Evolutionary conservation across 208 protist species (phyloP).

Genomic region (Leishmania tarentolae): DNA sequence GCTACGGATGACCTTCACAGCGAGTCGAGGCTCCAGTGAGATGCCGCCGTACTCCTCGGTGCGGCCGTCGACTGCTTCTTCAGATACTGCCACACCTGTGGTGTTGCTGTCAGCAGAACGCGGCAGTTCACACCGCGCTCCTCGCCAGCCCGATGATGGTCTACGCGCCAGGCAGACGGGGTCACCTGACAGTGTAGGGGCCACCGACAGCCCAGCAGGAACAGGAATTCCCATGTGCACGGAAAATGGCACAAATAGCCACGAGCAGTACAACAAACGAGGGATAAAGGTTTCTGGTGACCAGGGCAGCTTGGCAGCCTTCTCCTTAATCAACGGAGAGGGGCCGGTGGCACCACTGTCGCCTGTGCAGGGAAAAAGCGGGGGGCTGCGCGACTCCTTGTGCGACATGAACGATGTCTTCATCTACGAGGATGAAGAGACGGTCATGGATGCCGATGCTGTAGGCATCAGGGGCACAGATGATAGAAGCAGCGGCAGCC

Average conservation of each 20-base stretch:
- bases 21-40: conserved; percentile 4
- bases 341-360: background rate
- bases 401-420: conserved; percentile 53
- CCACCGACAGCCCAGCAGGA: background rate
- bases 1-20: conserved; percentile 14
- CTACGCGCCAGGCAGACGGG: background rate
- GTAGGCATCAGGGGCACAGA: background rate
- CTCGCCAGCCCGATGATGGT: background rate
- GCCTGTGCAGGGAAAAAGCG: background rate
- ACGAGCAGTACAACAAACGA: background rate
- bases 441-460: background rate
- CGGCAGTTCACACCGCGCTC: conserved; percentile 9
- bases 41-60: background rate
- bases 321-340: background rate
- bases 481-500: conserved; percentile 1
- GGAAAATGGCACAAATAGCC: background rate
- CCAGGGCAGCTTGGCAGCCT: background rate
- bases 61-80: conserved; percentile 1
- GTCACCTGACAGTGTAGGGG: background rate
- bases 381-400: conserved; percentile 28
- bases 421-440: conserved; percentile 50
- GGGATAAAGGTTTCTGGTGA: background rate
- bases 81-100: background rate
- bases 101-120: conserved; percentile 6
- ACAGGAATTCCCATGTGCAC: background rate